A percentile compares a stretch with the other conserved stretches of the same genome.
Evolutionary conservation across 805 yeast genomes (phyloP).

Genomic region (Ogataea nonfermentans): DNA sequence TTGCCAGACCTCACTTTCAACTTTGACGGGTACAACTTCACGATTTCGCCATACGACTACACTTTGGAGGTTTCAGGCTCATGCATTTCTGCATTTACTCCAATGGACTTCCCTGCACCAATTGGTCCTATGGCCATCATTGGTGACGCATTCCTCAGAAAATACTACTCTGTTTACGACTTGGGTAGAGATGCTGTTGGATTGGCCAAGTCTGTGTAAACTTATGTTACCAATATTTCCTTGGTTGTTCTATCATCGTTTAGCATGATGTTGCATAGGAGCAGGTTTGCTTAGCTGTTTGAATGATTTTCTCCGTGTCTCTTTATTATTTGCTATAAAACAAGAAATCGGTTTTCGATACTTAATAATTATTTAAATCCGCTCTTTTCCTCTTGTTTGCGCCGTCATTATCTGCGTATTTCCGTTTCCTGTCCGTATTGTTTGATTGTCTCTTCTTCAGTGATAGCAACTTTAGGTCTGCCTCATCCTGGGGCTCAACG

Average conservation of each 20-base stretch:
- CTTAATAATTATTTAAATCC: constrained; percentile 19
- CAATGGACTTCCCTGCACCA: constrained; percentile 96
- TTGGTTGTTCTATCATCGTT: background rate
- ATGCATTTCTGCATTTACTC: constrained; percentile 94
- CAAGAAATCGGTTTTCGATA: constrained; percentile 2
- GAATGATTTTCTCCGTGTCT: constrained; percentile 6
- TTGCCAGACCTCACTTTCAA: constrained; percentile 92
- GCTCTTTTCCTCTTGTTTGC: constrained; percentile 23
- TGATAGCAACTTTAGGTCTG: constrained; percentile 12
- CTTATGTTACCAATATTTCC: background rate
- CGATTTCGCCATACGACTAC: constrained; percentile 86
- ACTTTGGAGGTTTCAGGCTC: constrained; percentile 92
- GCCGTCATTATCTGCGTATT: constrained; percentile 5
- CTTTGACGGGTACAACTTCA: constrained; percentile 87
- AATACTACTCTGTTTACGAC: constrained; percentile 91
- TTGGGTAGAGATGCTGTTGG: constrained; percentile 91
- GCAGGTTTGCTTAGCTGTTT: constrained; percentile 3
- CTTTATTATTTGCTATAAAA: constrained; percentile 12
- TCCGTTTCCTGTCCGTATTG: constrained; percentile 11
- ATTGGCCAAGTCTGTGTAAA: constrained; percentile 71
- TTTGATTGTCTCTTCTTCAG: constrained; percentile 9
- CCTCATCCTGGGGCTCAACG: constrained; percentile 23
- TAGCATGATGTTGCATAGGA: constrained; percentile 2
- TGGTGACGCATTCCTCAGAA: constrained; percentile 97
- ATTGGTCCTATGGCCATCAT: constrained; percentile 94